Conservation (phyloP, 768 basidiomycete genomes). For the Mycena alexandri region DNA sequence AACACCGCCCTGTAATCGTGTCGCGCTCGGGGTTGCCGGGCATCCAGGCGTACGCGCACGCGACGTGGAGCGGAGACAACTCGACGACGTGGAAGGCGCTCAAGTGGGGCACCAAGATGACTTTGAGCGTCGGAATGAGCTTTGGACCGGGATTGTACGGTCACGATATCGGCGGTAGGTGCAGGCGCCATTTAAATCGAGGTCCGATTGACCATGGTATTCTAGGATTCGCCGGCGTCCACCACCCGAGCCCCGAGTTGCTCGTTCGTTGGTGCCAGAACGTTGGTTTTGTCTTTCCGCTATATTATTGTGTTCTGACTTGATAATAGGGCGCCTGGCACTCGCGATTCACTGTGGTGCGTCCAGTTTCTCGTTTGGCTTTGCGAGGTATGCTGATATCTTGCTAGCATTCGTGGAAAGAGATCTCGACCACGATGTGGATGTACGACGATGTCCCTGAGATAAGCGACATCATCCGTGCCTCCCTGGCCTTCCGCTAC, state of each 20-base stretch:
- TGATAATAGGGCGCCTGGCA: slow-evolving; percentile 35
- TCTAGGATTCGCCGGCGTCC: slow-evolving; percentile 33
- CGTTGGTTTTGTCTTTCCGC: not conserved
- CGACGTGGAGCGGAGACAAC: slow-evolving; percentile 39
- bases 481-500: slow-evolving; percentile 32
- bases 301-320: slow-evolving; percentile 7
- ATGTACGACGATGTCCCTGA: slow-evolving; percentile 37
- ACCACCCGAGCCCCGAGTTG: slow-evolving; percentile 37
- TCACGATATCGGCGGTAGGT: slow-evolving; percentile 37
- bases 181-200: not conserved
- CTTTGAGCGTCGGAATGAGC: slow-evolving; percentile 38
- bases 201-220: not conserved
- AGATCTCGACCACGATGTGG: slow-evolving; percentile 37
- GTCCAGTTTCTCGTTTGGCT: slow-evolving; percentile 1
- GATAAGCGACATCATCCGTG: slow-evolving; percentile 32
- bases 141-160: slow-evolving; percentile 37
- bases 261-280: slow-evolving; percentile 39
- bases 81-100: slow-evolving; percentile 40
- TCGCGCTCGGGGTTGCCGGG: slow-evolving; percentile 38
- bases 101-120: slow-evolving; percentile 38
- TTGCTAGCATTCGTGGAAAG: slow-evolving; percentile 37
- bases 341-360: slow-evolving; percentile 37
- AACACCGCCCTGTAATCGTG: slow-evolving; percentile 38
- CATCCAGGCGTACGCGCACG: slow-evolving; percentile 39
- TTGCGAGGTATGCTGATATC: not conserved